A percentile compares a stretch with the other conserved stretches of the same genome.
Evolutionary conservation across 768 basidiomycete species (phyloP).

Genomic region (Tylopilus plumbeoviolaceoides): DNA sequence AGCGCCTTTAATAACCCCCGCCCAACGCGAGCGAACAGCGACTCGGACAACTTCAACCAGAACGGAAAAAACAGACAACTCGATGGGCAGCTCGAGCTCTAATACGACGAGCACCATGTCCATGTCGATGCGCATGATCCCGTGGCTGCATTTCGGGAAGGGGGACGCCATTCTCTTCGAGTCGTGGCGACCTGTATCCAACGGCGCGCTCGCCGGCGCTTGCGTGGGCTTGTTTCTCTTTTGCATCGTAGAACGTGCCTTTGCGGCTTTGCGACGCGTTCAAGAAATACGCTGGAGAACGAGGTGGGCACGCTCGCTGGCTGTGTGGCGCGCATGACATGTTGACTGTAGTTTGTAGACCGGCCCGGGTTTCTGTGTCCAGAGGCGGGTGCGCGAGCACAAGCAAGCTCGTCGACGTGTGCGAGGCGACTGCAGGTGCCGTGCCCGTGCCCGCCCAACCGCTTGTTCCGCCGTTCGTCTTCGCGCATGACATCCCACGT

Average conservation of each 20-base stretch:
- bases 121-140: constrained; percentile 31
- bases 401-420: not conserved
- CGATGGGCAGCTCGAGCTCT: not conserved
- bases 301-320: constrained; percentile 37
- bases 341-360: constrained; percentile 7
- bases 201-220: constrained; percentile 71
- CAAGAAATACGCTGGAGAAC: constrained; percentile 55
- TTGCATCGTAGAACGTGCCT: constrained; percentile 64
- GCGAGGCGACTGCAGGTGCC: not conserved
- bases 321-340: too few relatives aligned
- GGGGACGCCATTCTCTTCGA: constrained; percentile 65
- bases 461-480: constrained; percentile 51
- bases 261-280: constrained; percentile 52
- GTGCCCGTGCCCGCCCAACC: constrained; percentile 13
- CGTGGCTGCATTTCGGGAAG: constrained; percentile 64
- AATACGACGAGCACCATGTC: not conserved
- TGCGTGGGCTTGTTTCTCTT: constrained; percentile 67
- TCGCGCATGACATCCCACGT: constrained; percentile 61
- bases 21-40: not conserved
- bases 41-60: too few relatives aligned
- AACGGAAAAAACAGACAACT: not conserved
- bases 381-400: not conserved
- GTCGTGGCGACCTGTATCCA: constrained; percentile 60
- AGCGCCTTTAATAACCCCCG: not conserved
- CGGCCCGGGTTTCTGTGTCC: not conserved